These are phyloP conservation scores for Fusarium xyrophilum DNA, from an alignment of 2,329 filamentous ascomycete species.

Conservation along the genomic window DNA sequence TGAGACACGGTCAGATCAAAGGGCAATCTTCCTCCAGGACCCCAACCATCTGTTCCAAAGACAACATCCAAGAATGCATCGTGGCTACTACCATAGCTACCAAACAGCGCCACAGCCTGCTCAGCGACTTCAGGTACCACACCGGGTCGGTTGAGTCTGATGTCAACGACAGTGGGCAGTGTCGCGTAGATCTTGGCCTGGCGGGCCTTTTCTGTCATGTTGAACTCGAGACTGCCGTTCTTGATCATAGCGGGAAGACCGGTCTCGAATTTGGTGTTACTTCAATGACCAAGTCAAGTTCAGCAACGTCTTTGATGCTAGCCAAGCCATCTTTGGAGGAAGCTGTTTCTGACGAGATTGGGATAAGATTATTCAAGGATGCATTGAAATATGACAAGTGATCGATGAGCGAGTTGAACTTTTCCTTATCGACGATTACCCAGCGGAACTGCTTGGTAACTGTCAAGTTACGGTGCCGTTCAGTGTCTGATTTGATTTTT, in stretches of 20 bases:
- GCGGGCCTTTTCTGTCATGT: constrained; percentile 38
- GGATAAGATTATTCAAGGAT: background rate
- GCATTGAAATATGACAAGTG: background rate
- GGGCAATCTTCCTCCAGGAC: constrained; percentile 46
- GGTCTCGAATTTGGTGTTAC: background rate
- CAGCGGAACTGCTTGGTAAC: background rate
- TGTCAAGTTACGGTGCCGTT: no score
- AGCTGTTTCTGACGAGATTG: rapidly evolving
- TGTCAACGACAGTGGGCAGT: constrained; percentile 52
- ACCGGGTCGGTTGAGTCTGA: constrained; percentile 52
- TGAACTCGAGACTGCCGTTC: constrained; percentile 52
- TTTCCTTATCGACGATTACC: background rate
- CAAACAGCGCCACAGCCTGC: constrained; percentile 49
- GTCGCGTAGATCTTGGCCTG: constrained; percentile 47
- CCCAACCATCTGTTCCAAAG: constrained; percentile 44
- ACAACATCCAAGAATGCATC: constrained; percentile 55
- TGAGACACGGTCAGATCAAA: constrained; percentile 55
- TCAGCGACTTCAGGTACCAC: constrained; percentile 52
- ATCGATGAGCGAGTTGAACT: background rate
- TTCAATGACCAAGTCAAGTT: background rate
- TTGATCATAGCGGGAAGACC: constrained; percentile 51
- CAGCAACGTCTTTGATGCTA: background rate
- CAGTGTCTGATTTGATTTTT: background rate
- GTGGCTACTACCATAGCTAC: constrained; percentile 49
- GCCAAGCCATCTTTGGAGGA: rapidly evolving